Percentiles rank a stretch among this genome's conserved stretches.
Evolutionary conservation across 441 rosid genomes (phyloP).

Genomic region (Corymbia citriodora): DNA sequence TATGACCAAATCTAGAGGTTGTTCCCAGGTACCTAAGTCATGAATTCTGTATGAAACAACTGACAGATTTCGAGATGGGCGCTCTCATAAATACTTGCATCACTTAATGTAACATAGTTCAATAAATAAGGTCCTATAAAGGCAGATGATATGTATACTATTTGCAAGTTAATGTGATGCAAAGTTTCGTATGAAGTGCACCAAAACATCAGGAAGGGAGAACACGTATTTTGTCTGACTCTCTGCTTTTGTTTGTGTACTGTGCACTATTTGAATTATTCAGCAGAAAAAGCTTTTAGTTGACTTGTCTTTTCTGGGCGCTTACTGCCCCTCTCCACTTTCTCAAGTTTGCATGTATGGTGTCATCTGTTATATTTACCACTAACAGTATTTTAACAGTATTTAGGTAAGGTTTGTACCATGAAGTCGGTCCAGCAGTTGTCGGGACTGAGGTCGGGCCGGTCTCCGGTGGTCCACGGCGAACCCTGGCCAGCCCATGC

Average conservation of each 20-base stretch:
- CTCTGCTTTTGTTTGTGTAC: not conserved
- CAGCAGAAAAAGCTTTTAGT: not conserved
- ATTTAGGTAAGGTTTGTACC: slow-evolving; percentile 30
- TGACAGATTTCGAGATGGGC: not conserved
- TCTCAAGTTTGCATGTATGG: not conserved
- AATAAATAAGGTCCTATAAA: not conserved
- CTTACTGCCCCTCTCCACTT: not conserved
- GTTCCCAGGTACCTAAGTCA: not conserved
- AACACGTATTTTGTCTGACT: not conserved
- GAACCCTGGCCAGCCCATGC: slow-evolving; percentile 68
- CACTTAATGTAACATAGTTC: not conserved
- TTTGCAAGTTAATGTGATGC: not conserved
- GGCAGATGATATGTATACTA: not conserved
- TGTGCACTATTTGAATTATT: not conserved
- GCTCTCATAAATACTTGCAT: not conserved
- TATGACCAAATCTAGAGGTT: not conserved
- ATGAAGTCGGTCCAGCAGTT: slow-evolving; percentile 36
- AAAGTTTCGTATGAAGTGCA: not conserved
- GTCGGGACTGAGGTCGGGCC: slow-evolving; percentile 57
- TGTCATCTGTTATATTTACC: not conserved
- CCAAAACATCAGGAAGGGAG: not conserved
- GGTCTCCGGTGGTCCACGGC: slow-evolving; percentile 71
- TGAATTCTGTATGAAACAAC: not conserved
- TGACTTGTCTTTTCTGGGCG: not conserved
- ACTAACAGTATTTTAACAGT: not conserved